Base-by-base conservation (phyloP, 1,284 basidiomycete species). In the Trametes versicolor region DNA sequence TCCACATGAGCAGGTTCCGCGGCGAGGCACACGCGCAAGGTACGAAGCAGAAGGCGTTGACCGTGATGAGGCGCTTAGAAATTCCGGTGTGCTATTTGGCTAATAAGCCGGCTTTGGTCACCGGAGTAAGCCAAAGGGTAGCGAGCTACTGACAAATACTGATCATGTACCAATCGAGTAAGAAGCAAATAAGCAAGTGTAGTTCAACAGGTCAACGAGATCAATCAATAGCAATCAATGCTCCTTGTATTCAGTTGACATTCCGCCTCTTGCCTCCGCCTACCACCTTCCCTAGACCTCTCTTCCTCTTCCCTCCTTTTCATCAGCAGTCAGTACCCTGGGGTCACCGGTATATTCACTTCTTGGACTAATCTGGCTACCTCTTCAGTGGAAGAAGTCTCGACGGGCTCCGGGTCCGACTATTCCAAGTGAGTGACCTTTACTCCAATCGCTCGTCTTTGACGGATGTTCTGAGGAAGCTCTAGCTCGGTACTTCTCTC, bases 331-430 rank as follows among this genome's bases (percentile, higher is more conserved):
- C 32, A 51, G 50, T 49, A 17, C 19, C 48, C 23, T 29, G 19
- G 27, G 1, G 8, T 17, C 4, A 10, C 8, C 29, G 10, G 6
- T 43, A 13, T 47, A 21, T 23, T 12, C 29, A 21, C 13, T 4
- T 32, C 29, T 32, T 32, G 29, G 29, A 21, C 51, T 52, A 15
- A 29, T 19, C 21, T 29, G 29, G 25, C 48, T 52, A 56, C 58
- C 21, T 51, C 47, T 32, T 27, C 77, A 88, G 90, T 95, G 90
- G 94, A 95, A 74, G 94, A 96, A 72, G 83, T 90, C 37, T 94
- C 93, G 49, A 94, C 92, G 12, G 93, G 93, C 39, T 95, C 93
- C 25, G 92, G 94, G 75, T 95, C 93, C 36, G 93, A 95, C 76
- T 96, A 95, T 77, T 94, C 94, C 60, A 94, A 94, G 92, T 93